phyloP scores from a whole-genome alignment of 345 rosid genomes.

The Citropsis articulata region DNA sequence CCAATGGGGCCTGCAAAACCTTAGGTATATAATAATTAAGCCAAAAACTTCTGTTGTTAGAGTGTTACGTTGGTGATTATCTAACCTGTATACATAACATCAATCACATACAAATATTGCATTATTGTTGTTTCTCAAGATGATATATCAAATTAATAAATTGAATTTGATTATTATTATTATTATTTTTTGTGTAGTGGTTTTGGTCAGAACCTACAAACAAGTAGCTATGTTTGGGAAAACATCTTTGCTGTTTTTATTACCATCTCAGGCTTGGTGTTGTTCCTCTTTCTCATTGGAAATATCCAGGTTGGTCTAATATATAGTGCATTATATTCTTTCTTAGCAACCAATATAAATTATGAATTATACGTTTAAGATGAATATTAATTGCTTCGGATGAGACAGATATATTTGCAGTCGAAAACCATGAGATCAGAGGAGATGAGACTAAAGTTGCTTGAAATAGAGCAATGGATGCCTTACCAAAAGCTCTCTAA shows the following conservation, averaged over 20 bases:
- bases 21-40: slow-evolving; percentile 22
- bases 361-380: too few relatives aligned
- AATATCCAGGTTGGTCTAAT: not conserved
- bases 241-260: not conserved
- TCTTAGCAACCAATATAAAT: too few relatives aligned
- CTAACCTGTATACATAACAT: too few relatives aligned
- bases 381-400: not conserved
- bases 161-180: too few relatives aligned
- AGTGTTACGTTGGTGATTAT: too few relatives aligned
- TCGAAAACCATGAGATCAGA: not conserved
- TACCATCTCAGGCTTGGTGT: not conserved
- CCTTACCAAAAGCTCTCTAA: slow-evolving; percentile 29
- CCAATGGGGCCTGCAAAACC: slow-evolving; percentile 38
- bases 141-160: too few relatives aligned
- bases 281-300: slow-evolving; percentile 1
- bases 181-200: not conserved
- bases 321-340: too few relatives aligned
- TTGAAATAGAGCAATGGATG: slow-evolving; percentile 38
- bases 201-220: not conserved
- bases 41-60: too few relatives aligned
- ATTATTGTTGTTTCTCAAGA: too few relatives aligned
- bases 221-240: slow-evolving; percentile 1
- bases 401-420: not conserved
- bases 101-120: too few relatives aligned
- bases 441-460: slow-evolving; percentile 6